Evolutionary conservation across 2,329 filamentous ascomycete species (phyloP), one percentile per base, ranked within the genome.

Genomic region (Verticillium nonalfalfae): DNA sequence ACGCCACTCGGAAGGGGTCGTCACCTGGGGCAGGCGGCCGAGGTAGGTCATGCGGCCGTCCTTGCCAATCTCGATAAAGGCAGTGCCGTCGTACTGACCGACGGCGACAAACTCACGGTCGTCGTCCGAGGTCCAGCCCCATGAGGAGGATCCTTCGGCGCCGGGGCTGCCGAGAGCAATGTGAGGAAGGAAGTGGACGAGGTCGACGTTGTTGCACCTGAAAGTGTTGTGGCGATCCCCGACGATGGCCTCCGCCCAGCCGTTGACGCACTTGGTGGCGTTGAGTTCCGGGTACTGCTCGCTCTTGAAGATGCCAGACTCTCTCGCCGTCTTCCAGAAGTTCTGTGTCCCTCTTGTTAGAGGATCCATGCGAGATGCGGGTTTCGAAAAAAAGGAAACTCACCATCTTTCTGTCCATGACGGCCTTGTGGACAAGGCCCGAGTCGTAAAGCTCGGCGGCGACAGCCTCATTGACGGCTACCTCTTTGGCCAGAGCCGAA

Each of bases 121-220:
- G 13, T 45, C 50, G 31, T 78, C 73, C 2, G 73, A 70, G 0
- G 79, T 81, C 81, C 77, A 79, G 3, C 80, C 81, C 78, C 76
- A 80, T 0, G 75, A 76, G 0, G 73, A 76, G 0, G 75, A 73
- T 1, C 76, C 76, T 31, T 59, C 45, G 15, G 39, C 40, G 45
- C 45, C 45, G 18, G 58, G 58, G 10, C 40, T 54, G 6, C 83
- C 84, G 1, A 86, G 76, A 34, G 78, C 77, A 3, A 78, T 75
- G 66, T 86, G 84, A 45, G 76, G 78, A 55, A 82, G 71, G 71
- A 86, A 86, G 66, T 83, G 79, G 67, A 84, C 80, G 2, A 85
- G 75, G 65, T 86, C 83, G 57, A 84, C 76, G 62, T 80, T 79
- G 60, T 73, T 76, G 69, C 80, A 82, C 35, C 68, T 69, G 68